These are phyloP conservation scores for Megacollybia marginata DNA, from an alignment of 768 basidiomycete species.

Conservation along the genomic window DNA sequence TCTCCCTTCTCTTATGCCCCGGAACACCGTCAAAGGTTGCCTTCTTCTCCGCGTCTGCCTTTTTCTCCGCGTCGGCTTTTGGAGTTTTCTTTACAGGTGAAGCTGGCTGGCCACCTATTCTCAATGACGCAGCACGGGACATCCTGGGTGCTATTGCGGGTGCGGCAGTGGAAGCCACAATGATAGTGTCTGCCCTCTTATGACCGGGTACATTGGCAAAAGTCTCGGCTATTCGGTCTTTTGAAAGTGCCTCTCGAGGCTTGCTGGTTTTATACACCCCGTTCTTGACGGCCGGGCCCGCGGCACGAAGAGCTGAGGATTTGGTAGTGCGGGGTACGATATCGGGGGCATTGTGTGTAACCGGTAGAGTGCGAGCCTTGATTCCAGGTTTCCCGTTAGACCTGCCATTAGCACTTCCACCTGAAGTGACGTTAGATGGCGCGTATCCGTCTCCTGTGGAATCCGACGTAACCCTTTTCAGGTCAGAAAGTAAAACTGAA, in stretches of 20 bases:
- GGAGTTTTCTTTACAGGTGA: slow-evolving; percentile 32
- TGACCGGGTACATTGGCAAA: slow-evolving; percentile 81
- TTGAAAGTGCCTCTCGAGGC: slow-evolving; percentile 48
- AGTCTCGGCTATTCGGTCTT: slow-evolving; percentile 53
- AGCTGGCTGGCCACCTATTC: slow-evolving; percentile 45
- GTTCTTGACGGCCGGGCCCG: slow-evolving; percentile 38
- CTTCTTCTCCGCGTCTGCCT: slow-evolving; percentile 21
- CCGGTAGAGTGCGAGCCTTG: slow-evolving; percentile 61
- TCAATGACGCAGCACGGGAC: slow-evolving; percentile 67
- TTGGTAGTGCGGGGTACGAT: slow-evolving; percentile 74
- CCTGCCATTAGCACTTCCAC: slow-evolving; percentile 8
- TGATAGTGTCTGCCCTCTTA: slow-evolving; percentile 60
- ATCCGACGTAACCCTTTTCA: slow-evolving; percentile 20
- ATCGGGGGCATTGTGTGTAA: slow-evolving; percentile 52
- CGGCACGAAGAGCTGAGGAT: slow-evolving; percentile 68
- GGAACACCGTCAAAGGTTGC: slow-evolving; percentile 72
- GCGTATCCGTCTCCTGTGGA: slow-evolving; percentile 36
- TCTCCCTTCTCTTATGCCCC: slow-evolving; percentile 76
- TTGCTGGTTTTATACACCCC: slow-evolving; percentile 23
- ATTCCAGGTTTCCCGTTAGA: slow-evolving; percentile 26
- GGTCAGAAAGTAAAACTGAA: slow-evolving; percentile 39
- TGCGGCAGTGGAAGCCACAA: slow-evolving; percentile 68
- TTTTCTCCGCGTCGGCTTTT: slow-evolving; percentile 15
- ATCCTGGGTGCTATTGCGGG: slow-evolving; percentile 67
- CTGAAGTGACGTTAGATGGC: slow-evolving; percentile 29